Base-by-base conservation (phyloP, 1,284 basidiomycete genomes). In the Naganishia liquefaciens region DNA sequence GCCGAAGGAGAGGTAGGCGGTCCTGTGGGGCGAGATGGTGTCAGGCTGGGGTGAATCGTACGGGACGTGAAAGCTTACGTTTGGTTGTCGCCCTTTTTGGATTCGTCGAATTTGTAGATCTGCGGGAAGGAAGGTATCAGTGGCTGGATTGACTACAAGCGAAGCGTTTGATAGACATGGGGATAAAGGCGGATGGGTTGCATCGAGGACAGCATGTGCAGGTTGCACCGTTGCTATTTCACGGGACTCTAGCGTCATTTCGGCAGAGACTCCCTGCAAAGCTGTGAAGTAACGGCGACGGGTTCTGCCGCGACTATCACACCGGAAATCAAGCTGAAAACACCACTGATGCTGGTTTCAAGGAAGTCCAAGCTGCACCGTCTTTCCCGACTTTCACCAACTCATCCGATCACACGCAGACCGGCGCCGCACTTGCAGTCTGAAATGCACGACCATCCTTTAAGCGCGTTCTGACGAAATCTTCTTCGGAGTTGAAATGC, bases 101-200 rank as follows among this genome's bases (percentile, higher is more conserved):
- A 75, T 65, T 91, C 88, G 77, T 99, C 95, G 76, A 96, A 97
- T 76, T 94, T 93, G 84, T 99, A 99, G 53, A 99, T 89, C 92
- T 94, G 25, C 6, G 15, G 23, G 19, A 19, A 21, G 37, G 25
- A 17, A 10, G 17, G 30, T 5, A 39, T 49, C n/a, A 44, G 47
- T 44, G n/a, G 11, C 19, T 46, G 46, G 6, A 25, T 11, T 19
- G 30, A 6, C n/a, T n/a, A n/a, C 11, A 55, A 3, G 40, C 39
- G 37, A 52, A 5, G 30, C 27, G 6, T 5, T 21, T 10, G 37
- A 10, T 23, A 43, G 39, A 44, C 40, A 5, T 33, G 39, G 33
- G 33, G 33, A 37, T 13, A 13, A 37, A 7, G 33, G 33, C 33
- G 13, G 33, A 37, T 37, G 33, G 13, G 33, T n/a, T n/a, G n/a